Percentiles rank a stretch among this genome's conserved stretches.
phyloP scores from a whole-genome alignment of 1,284 basidiomycete genomes.

The Mycosarcoma maydis region DNA sequence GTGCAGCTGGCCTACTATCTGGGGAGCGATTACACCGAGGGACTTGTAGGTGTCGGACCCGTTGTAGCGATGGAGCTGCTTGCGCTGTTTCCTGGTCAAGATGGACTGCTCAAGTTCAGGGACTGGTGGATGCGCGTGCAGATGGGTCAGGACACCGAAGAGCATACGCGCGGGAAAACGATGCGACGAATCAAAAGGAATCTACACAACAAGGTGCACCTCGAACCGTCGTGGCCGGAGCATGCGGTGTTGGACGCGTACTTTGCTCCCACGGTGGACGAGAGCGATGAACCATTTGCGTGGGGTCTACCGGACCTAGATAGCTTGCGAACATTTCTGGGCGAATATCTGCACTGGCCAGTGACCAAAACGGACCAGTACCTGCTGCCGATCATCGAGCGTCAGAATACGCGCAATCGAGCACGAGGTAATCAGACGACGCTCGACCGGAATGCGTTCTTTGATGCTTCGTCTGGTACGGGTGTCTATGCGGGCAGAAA shows the following conservation, averaged over 20 bases:
- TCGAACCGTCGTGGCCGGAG: conserved; percentile 87
- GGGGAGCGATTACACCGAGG: conserved; percentile 97
- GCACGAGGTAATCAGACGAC: conserved; percentile 70
- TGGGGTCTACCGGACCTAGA: conserved; percentile 97
- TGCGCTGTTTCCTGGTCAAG: conserved; percentile 68
- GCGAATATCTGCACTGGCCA: conserved; percentile 85
- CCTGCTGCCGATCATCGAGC: conserved; percentile 88
- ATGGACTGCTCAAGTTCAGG: conserved; percentile 85
- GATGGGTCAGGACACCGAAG: conserved; percentile 78
- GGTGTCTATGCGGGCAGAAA: conserved; percentile 79
- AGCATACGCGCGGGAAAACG: conserved; percentile 72
- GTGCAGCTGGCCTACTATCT: conserved; percentile 90
- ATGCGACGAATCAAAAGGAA: conserved; percentile 63
- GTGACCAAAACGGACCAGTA: conserved; percentile 89
- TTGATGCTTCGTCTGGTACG: conserved; percentile 70
- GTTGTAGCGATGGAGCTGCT: conserved; percentile 88
- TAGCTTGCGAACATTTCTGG: conserved; percentile 75
- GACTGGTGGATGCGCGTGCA: conserved; percentile 98
- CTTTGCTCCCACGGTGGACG: conserved; percentile 86
- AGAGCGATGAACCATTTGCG: conserved; percentile 91
- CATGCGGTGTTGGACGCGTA: conserved; percentile 86
- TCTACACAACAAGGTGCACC: conserved; percentile 73
- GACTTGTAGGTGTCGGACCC: conserved; percentile 90
- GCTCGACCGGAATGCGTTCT: conserved; percentile 70
- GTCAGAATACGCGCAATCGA: conserved; percentile 67